phyloP scores from a whole-genome alignment of 495 filamentous ascomycete genomes.

The Aspergillus cavernicola region DNA sequence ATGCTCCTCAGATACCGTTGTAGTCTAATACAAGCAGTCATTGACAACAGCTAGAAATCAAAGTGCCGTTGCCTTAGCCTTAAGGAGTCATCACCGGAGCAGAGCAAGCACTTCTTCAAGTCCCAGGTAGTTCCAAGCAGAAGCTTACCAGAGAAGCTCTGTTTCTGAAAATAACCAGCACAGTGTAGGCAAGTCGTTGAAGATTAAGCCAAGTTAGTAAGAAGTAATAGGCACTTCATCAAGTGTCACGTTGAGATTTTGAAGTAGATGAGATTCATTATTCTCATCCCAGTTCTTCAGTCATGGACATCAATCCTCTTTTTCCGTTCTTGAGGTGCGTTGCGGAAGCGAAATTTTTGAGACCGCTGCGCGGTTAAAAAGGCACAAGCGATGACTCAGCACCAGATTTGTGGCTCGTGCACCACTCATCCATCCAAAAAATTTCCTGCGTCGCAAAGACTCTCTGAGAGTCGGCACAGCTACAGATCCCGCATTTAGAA shows the following conservation, averaged over 20 bases:
- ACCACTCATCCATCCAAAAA: conserved; percentile 26
- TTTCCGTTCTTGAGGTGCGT: background rate
- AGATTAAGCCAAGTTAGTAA: conserved; percentile 14
- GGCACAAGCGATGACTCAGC: conserved; percentile 32
- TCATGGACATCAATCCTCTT: background rate
- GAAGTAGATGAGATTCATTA: conserved; percentile 13
- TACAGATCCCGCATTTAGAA: conserved; percentile 1
- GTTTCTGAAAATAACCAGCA: conserved; percentile 10
- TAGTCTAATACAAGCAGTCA: conserved; percentile 81
- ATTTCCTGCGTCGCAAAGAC: conserved; percentile 12
- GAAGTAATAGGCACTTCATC: conserved; percentile 3
- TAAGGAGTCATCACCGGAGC: conserved; percentile 43
- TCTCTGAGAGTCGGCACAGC: background rate
- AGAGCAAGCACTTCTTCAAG: conserved; percentile 14
- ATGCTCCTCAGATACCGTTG: conserved; percentile 96
- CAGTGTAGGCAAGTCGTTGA: background rate
- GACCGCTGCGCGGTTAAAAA: conserved; percentile 26
- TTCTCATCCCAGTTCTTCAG: conserved; percentile 12
- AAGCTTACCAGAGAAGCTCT: conserved; percentile 30
- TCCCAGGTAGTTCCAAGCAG: conserved; percentile 9
- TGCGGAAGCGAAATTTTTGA: conserved; percentile 18
- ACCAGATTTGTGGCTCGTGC: conserved; percentile 12
- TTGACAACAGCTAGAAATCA: conserved; percentile 73
- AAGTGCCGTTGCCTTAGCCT: conserved; percentile 52
- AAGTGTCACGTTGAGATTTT: conserved; percentile 15